Evolutionary conservation across 1,139 yeast species (phyloP), one percentile per base, ranked within the genome.

Genomic region (Geotrichum citri-aurantii): DNA sequence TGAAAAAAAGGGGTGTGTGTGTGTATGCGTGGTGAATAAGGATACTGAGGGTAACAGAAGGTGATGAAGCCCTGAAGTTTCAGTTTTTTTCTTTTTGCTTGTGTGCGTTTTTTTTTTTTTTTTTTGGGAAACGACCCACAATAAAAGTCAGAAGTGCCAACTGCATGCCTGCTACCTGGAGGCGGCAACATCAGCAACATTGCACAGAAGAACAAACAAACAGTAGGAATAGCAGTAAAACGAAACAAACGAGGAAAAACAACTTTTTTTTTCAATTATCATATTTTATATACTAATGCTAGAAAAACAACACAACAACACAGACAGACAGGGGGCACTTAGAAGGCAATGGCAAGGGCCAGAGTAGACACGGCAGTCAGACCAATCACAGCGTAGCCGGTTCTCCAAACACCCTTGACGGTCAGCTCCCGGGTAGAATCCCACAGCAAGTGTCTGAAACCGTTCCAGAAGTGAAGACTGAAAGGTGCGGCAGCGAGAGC

Each of bases 401-500:
- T 91, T 77, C 88, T 83, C 82, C 88, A 88, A 62, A 95, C 97
- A 66, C 96, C 97, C 72, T 85, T 82, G 66, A 88, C 69, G 64
- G 91, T 81, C 73, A 92, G 81, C 73, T 86, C 89, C 66, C 77
- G 79, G 71, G 95, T 95, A 59, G 84, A 73, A 74, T 93, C 98
- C 98, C 98, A 93, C 60, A 89, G 71, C 76, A 92, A 78, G 74
- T 93, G 99, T 81, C 99, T 88, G 63, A 92, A 64, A 68, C 98
- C 97, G 74, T 92, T 91, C 73, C 79, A 82, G 55, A 81, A 71
- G 75, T 93, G 99, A 85, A 81, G 91, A 51, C 88, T 88, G 74
- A 93, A 91, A 65, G 97, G 93, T 76, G 82, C 81, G 4, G 95
- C 84, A 69, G 86, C 83, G 48, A 82, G 69, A 55, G 86, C 85